phyloP scores from a whole-genome alignment of 495 filamentous ascomycete species.

The Neurospora sp. region DNA sequence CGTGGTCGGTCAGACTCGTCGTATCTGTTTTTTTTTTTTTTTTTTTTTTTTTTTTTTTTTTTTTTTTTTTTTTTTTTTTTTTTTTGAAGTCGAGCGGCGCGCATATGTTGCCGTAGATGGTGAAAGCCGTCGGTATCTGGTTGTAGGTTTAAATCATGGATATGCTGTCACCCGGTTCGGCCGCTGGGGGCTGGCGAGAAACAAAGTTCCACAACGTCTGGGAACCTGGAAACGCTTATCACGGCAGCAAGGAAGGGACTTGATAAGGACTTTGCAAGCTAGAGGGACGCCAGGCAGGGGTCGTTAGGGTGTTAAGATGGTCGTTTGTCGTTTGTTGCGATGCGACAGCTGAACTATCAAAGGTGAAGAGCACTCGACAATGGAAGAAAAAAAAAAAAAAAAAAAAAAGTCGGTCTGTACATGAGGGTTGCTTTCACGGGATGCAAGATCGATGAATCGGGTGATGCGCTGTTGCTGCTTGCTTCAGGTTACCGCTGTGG shows the following conservation, averaged over 20 bases:
- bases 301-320: not conserved
- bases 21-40: no score
- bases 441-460: not conserved
- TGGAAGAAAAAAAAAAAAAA: not conserved
- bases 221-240: not conserved
- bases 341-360: not conserved
- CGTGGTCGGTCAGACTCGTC: not conserved
- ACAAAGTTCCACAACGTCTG: not conserved
- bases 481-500: not conserved
- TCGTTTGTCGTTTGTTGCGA: not conserved
- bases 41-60: no score
- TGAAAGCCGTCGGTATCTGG: not conserved
- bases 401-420: not conserved
- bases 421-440: not conserved
- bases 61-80: no score
- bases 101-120: not conserved
- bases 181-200: not conserved
- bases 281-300: not conserved
- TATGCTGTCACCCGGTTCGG: not conserved
- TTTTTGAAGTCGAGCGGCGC: not conserved
- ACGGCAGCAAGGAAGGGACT: not conserved
- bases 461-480: not conserved
- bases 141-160: not conserved
- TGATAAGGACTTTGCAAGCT: not conserved
- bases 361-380: not conserved